Evolutionary conservation across 2,329 filamentous ascomycete species (phyloP).

Genomic region (Exophiala alcalophila): DNA sequence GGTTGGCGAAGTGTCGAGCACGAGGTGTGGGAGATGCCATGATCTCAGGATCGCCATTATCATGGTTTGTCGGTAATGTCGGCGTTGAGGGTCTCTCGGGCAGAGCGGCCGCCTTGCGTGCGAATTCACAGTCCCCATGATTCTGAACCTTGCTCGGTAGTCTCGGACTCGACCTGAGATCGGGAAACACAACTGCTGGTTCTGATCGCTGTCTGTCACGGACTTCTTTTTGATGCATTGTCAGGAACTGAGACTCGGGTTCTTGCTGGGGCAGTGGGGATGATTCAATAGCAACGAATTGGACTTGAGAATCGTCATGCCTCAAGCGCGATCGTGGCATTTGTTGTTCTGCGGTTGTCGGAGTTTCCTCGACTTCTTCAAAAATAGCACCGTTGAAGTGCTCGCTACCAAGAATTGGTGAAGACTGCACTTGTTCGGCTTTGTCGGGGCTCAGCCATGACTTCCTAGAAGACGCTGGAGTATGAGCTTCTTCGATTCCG

Average conservation of each 20-base stretch:
- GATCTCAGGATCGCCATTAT: conserved; percentile 23
- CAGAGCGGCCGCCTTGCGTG: conserved; percentile 21
- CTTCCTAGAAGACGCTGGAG: conserved; percentile 1
- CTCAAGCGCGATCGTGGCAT: conserved; percentile 54
- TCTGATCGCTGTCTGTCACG: conserved; percentile 66
- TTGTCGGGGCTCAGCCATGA: background rate
- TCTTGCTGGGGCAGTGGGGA: conserved; percentile 50
- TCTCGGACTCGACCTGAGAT: conserved; percentile 58
- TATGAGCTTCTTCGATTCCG: background rate
- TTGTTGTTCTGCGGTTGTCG: conserved; percentile 42
- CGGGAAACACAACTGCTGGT: conserved; percentile 64
- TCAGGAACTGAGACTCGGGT: conserved; percentile 68
- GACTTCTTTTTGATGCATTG: conserved; percentile 75
- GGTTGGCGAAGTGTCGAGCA: conserved; percentile 20
- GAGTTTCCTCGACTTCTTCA: background rate
- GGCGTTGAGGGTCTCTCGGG: conserved; percentile 25
- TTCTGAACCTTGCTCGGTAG: conserved; percentile 12
- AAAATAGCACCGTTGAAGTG: background rate
- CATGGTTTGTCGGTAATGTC: conserved; percentile 22
- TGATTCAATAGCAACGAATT: conserved; percentile 68
- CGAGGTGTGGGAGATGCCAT: conserved; percentile 30
- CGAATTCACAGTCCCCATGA: conserved; percentile 22
- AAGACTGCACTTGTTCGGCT: conserved; percentile 1
- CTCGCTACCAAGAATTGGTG: conserved; percentile 19
- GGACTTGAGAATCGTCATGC: conserved; percentile 79